A percentile compares a stretch with the other conserved stretches of the same genome.
Evolutionary conservation across 2,329 filamentous ascomycete genomes (phyloP).

Genomic region (Fusarium verticillioides): DNA sequence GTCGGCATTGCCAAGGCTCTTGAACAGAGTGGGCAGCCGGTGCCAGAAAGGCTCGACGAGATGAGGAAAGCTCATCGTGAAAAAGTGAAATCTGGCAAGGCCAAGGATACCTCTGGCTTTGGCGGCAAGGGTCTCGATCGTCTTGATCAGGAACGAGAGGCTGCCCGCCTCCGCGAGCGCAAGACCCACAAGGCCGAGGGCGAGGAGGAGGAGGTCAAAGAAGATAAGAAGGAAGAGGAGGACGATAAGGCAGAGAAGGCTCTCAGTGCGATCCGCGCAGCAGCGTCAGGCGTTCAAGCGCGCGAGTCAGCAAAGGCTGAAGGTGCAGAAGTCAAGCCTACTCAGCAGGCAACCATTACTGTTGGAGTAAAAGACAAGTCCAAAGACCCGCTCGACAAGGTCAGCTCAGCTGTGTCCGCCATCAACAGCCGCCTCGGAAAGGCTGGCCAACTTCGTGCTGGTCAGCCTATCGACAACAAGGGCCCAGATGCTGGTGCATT

Average conservation of each 20-base stretch:
- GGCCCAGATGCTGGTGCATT: conserved; percentile 96
- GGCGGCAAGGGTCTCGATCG: conserved; percentile 94
- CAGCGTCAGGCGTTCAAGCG: conserved; percentile 66
- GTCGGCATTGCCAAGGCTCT: conserved; percentile 89
- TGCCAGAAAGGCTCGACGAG: conserved; percentile 75
- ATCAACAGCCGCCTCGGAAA: conserved; percentile 93
- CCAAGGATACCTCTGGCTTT: conserved; percentile 89
- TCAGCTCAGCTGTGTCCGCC: conserved; percentile 87
- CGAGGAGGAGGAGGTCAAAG: conserved; percentile 83
- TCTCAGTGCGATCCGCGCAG: conserved; percentile 71
- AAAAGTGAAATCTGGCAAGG: conserved; percentile 92
- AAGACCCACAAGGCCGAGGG: conserved; percentile 91
- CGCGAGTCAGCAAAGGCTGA: conserved; percentile 63
- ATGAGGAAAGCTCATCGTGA: conserved; percentile 81
- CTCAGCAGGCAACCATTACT: conserved; percentile 61
- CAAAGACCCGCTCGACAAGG: conserved; percentile 83
- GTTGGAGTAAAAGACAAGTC: conserved; percentile 66
- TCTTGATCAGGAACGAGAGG: conserved; percentile 90
- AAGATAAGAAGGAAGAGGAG: conserved; percentile 74
- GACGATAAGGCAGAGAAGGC: conserved; percentile 77
- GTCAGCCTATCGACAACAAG: conserved; percentile 97
- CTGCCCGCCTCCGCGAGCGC: conserved; percentile 84
- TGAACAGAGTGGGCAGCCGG: conserved; percentile 87
- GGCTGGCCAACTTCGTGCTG: conserved; percentile 87
- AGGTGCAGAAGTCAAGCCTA: conserved; percentile 48